Conservation (phyloP, 352 stramenopile genomes). For the Blastocystis hominis region DNA sequence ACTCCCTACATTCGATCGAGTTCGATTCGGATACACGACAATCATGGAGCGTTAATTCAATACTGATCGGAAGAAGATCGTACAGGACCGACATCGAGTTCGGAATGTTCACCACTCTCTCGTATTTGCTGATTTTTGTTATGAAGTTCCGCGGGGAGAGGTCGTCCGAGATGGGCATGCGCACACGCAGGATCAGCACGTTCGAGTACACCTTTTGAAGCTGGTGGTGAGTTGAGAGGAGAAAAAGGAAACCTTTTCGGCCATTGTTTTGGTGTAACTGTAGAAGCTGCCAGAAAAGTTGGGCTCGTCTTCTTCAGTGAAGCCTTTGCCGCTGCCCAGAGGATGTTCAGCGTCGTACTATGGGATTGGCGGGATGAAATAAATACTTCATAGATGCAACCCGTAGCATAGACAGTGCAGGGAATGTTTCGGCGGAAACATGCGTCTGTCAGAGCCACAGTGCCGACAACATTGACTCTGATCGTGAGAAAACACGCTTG, state of each 20-base stretch:
- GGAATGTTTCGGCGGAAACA: constrained; percentile 70
- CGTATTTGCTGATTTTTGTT: constrained; percentile 80
- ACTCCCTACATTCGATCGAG: constrained; percentile 67
- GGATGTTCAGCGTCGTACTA: constrained; percentile 75
- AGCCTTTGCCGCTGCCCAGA: constrained; percentile 69
- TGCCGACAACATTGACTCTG: constrained; percentile 76
- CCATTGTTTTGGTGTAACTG: constrained; percentile 77
- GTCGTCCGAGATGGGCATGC: constrained; percentile 81
- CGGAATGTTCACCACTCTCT: constrained; percentile 73
- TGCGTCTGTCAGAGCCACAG: constrained; percentile 73
- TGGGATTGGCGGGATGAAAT: background rate
- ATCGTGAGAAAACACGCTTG: constrained; percentile 64
- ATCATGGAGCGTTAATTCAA: constrained; percentile 70
- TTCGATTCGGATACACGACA: too few relatives aligned
- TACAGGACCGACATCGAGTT: constrained; percentile 81
- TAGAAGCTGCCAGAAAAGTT: constrained; percentile 83
- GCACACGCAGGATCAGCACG: constrained; percentile 73
- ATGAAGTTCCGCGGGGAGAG: constrained; percentile 76
- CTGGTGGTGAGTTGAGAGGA: too few relatives aligned
- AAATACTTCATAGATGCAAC: constrained; percentile 73
- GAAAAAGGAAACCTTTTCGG: too few relatives aligned
- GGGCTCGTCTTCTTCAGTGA: constrained; percentile 74
- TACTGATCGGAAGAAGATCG: constrained; percentile 74
- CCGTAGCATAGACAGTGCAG: constrained; percentile 77
- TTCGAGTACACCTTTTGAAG: constrained; percentile 72